phyloP scores from a whole-genome alignment of 2,329 filamentous ascomycete genomes.

The Ploettnerulaceae sp. region DNA sequence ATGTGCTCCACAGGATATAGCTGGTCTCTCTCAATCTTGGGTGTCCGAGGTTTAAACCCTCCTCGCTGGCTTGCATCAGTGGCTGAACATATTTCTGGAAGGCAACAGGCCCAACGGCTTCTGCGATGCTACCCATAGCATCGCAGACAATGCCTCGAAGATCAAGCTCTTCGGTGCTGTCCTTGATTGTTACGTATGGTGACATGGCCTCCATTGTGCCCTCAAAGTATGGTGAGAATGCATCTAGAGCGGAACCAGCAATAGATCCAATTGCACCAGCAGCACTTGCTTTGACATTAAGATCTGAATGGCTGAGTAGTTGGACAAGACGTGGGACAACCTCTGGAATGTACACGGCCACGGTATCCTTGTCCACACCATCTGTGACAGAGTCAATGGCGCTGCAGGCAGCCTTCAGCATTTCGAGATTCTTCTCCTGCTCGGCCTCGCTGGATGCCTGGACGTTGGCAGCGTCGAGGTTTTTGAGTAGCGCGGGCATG shows the following conservation, averaged over 20 bases:
- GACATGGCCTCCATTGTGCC: constrained; percentile 87
- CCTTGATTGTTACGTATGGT: constrained; percentile 78
- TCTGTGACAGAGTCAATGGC: constrained; percentile 90
- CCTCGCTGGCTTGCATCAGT: constrained; percentile 87
- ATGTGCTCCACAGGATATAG: constrained; percentile 93
- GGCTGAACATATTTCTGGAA: constrained; percentile 91
- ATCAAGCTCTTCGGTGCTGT: constrained; percentile 83
- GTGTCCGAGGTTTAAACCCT: constrained; percentile 83
- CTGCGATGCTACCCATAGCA: constrained; percentile 86
- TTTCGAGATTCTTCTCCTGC: constrained; percentile 71
- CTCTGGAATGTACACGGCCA: constrained; percentile 75
- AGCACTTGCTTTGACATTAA: constrained; percentile 83
- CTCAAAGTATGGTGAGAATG: constrained; percentile 88
- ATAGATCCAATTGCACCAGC: constrained; percentile 88
- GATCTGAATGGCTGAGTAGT: constrained; percentile 78
- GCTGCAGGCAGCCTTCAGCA: constrained; percentile 84
- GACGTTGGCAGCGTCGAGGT: constrained; percentile 74
- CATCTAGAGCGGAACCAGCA: constrained; percentile 74
- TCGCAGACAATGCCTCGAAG: constrained; percentile 87
- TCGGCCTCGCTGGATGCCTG: constrained; percentile 58
- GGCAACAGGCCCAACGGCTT: constrained; percentile 75
- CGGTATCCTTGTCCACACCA: constrained; percentile 73
- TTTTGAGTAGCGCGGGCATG: constrained; percentile 79
- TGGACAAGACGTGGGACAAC: constrained; percentile 80
- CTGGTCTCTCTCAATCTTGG: constrained; percentile 90